Conservation (phyloP, 805 yeast genomes). For the Candida maesae region DNA sequence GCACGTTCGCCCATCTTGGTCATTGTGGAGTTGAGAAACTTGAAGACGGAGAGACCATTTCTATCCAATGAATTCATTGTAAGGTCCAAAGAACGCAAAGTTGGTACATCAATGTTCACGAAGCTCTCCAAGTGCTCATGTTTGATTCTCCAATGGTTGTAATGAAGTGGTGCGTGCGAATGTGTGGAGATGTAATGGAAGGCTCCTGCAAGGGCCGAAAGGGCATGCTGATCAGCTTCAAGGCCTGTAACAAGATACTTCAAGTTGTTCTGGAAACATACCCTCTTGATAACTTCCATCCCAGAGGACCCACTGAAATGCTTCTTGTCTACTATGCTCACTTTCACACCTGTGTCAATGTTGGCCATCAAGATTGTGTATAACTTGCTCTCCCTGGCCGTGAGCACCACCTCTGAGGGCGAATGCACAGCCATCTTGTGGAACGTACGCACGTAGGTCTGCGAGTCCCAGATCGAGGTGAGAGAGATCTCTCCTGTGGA, state of each 20-base stretch:
- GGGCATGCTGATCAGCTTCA: constrained; percentile 28
- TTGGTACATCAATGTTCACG: constrained; percentile 39
- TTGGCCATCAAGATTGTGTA: constrained; percentile 35
- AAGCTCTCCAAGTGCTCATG: constrained; percentile 37
- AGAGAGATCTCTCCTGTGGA: constrained; percentile 36
- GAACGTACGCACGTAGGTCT: constrained; percentile 41
- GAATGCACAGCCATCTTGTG: constrained; percentile 35
- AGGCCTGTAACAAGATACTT: constrained; percentile 25
- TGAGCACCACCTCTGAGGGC: constrained; percentile 35
- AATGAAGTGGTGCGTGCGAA: constrained; percentile 13
- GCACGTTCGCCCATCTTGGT: constrained; percentile 46
- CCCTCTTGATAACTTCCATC: constrained; percentile 13
- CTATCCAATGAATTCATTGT: constrained; percentile 31
- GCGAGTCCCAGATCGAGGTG: constrained; percentile 40
- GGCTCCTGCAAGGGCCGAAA: constrained; percentile 34
- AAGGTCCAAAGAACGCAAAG: constrained; percentile 37
- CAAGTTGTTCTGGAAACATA: constrained; percentile 21
- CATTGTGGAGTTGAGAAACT: constrained; percentile 34
- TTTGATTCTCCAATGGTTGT: constrained; percentile 33
- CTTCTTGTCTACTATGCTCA: constrained; percentile 26
- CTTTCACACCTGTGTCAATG: constrained; percentile 22
- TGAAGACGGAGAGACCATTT: constrained; percentile 33
- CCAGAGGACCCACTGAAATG: constrained; percentile 29
- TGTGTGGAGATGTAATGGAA: constrained; percentile 24
- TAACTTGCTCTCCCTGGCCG: constrained; percentile 30